phyloP scores from a whole-genome alignment of 139 green algal genomes.

The Diplosphaera chodatii region DNA sequence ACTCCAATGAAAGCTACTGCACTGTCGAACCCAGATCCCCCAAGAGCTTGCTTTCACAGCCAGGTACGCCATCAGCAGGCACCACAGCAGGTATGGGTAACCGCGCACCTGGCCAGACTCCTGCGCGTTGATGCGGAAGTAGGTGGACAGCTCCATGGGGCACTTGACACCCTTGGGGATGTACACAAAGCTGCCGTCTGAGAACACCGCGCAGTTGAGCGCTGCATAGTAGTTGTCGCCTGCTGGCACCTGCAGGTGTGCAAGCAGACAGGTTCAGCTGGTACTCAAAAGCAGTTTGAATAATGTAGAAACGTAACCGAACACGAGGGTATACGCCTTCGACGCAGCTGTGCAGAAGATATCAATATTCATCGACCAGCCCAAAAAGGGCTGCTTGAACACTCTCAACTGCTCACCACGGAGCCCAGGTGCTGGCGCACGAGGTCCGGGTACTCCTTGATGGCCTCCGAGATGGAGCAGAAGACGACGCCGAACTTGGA shows the following conservation, averaged over 20 bases:
- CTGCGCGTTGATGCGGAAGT: constrained; percentile 98
- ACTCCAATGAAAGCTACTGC: too few relatives aligned
- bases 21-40: too few relatives aligned
- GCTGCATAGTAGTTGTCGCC: constrained; percentile 98
- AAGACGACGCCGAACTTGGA: constrained; percentile 95
- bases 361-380: too few relatives aligned
- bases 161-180: constrained; percentile 92
- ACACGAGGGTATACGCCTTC: too few relatives aligned
- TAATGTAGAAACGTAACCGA: too few relatives aligned
- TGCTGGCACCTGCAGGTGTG: constrained; percentile 68
- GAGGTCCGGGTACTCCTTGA: constrained; percentile 94
- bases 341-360: too few relatives aligned
- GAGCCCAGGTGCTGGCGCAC: constrained; percentile 86
- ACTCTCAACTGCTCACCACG: constrained; percentile 55
- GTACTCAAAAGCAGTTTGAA: too few relatives aligned
- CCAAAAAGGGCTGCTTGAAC: not conserved
- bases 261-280: too few relatives aligned
- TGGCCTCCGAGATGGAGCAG: constrained; percentile 91
- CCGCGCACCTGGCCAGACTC: constrained; percentile 82
- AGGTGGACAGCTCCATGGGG: constrained; percentile 99
- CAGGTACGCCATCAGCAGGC: too few relatives aligned
- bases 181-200: constrained; percentile 96
- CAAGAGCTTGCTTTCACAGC: too few relatives aligned
- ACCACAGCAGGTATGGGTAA: not conserved
- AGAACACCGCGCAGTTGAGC: constrained; percentile 96